Evolutionary conservation across 305 asterid species (phyloP), one percentile per base, ranked within the genome.

Genomic region (Rubia tinctorum): DNA sequence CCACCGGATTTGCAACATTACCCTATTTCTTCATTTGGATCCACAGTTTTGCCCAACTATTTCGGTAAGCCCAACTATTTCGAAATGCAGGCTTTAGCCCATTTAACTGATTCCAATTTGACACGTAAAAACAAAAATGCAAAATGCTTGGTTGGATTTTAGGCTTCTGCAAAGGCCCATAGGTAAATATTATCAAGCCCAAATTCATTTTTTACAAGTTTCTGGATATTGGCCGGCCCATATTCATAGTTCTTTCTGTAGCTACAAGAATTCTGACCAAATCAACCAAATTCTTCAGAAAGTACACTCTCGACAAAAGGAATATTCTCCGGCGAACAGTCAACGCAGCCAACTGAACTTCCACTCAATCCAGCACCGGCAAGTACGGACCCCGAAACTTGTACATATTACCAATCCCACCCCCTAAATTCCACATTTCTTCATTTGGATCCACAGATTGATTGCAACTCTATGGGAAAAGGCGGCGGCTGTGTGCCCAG

Each of bases 401-500:
- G n/a, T 3, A 49, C 56, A 1, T 13, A 49, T 0, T 53, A 5
- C 58, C 6, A 51, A 51, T 4, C 4, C 7, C 7, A 2, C 39
- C 14, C 65, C 23, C 11, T n/a, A 45, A 66, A 14, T 30, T 20
- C 18, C 69, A 5, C 43, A 42, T 27, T 27, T 39, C 42, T 9
- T 53, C 59, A 17, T 12, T 42, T 66, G 43, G 53, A 66, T 51
- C 51, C 65, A 1, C 51, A 17, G 37, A 53, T 18, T 69, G 11
- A 5, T 15, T 62, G 42, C 15, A 30, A 30, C n/a, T 12, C 34
- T 55, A 91, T 90, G 97, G 97, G 96, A 9, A 93, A 93, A 84
- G 98, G 96, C 18, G 97, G 91, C 25, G 96, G 98, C 65, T 93
- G 98, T 63, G 90, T 90, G 49, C 96, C 98, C 20, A 91, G 96